Base-by-base conservation (phyloP, 306 rosid species). In the Sophora flavescens region DNA sequence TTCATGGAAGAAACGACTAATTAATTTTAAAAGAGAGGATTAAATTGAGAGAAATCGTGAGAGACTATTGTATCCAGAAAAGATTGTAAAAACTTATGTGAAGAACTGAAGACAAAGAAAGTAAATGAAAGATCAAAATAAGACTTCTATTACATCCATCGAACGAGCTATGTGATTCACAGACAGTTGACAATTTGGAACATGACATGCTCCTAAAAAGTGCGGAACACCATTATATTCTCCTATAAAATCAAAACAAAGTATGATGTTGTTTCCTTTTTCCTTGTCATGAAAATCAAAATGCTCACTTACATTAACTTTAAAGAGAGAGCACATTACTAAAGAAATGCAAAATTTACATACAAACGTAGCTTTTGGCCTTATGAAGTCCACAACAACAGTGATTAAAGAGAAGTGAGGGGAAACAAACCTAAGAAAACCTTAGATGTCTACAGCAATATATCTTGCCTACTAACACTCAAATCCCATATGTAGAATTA, bases 271-370 rank as follows among this genome's bases (percentile, higher is more conserved):
- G 0, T n/a, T 68, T 41, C 45, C 5, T 1, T 44, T 44, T 33
- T 32, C 11, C 72, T 47, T 28, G 13, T 16, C 52, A 48, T 50
- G 32, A 28, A 68, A 50, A 47, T 28, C 18, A 60, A 61, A 68
- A 60, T 30, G 41, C 60, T 50, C 70, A 35, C 52, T 76, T 50
- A 74, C 11, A 65, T 7, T 47, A 32, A 74, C 52, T 33, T 6
- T n/a, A 53, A 44, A 32, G 72, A 32, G 11, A 38, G 17, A 33
- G 32, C 38, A 16, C 3, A 44, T 13, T 71, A 30, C 50, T 47
- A 60, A 74, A 80, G 83, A 73, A 81, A 79, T 87, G 78, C 87
- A 81, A 70, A 88, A 78, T 80, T 83, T 88, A 83, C 85, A 80
- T 70, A 85, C 75, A 53, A 62, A 76, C 52, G 75, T 65, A 77